Evolutionary conservation across 2,329 filamentous ascomycete genomes (phyloP).

Genomic region (Aspergillus ochraceus): DNA sequence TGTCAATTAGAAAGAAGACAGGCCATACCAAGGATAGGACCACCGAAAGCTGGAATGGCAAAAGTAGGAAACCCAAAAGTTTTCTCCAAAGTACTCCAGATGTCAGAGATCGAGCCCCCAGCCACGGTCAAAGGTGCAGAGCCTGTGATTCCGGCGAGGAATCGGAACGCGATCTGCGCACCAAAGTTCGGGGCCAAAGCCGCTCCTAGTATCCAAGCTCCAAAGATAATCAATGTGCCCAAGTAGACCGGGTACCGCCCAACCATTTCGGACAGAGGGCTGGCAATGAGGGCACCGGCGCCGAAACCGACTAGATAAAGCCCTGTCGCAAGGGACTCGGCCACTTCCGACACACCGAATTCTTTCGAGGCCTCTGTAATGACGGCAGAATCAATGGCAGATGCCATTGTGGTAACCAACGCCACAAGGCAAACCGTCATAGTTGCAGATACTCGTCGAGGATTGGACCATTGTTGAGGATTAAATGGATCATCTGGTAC

Average conservation of each 20-base stretch:
- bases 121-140: slow-evolving; percentile 46
- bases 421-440: slow-evolving; percentile 50
- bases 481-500: slow-evolving; percentile 31
- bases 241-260: slow-evolving; percentile 54
- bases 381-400: slow-evolving; percentile 54
- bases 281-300: slow-evolving; percentile 48
- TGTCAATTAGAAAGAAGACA: neutral
- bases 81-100: slow-evolving; percentile 48
- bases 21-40: slow-evolving; percentile 25
- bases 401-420: slow-evolving; percentile 52
- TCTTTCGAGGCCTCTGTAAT: slow-evolving; percentile 46
- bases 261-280: slow-evolving; percentile 50
- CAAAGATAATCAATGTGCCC: slow-evolving; percentile 44
- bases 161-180: slow-evolving; percentile 50
- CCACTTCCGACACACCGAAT: slow-evolving; percentile 52
- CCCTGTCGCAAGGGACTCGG: slow-evolving; percentile 50
- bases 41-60: slow-evolving; percentile 45
- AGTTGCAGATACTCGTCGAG: slow-evolving; percentile 40
- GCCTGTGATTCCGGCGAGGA: slow-evolving; percentile 50
- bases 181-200: slow-evolving; percentile 51
- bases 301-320: slow-evolving; percentile 48
- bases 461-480: slow-evolving; percentile 41
- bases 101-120: slow-evolving; percentile 47
- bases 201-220: slow-evolving; percentile 50
- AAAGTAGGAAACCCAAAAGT: slow-evolving; percentile 53